Evolutionary conservation across 805 yeast species (phyloP).

Genomic region (Cephaloascus albidus): DNA sequence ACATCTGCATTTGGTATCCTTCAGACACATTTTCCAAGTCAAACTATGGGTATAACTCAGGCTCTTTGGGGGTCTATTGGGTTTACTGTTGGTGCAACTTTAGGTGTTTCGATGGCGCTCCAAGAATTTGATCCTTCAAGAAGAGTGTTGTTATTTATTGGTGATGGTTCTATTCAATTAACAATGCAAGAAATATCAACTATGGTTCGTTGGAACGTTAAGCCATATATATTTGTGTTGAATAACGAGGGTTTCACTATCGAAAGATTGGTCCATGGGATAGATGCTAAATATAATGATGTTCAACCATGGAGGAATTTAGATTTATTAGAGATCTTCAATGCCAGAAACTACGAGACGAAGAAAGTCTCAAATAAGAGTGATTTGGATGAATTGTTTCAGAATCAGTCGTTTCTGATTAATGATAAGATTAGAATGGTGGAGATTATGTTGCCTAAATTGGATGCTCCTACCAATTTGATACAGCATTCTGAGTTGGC

Average conservation of each 20-base stretch:
- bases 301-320: slow-evolving; percentile 29
- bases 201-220: slow-evolving; percentile 22
- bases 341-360: slow-evolving; percentile 19
- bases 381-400: slow-evolving; percentile 16
- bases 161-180: slow-evolving; percentile 31
- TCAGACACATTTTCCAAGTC: slow-evolving; percentile 14
- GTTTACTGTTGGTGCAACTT: slow-evolving; percentile 17
- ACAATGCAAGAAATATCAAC: slow-evolving; percentile 30
- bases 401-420: slow-evolving; percentile 16
- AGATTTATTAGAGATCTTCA: slow-evolving; percentile 20
- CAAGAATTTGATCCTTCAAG: slow-evolving; percentile 11
- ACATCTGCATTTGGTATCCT: slow-evolving; percentile 19
- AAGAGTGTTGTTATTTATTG: slow-evolving; percentile 29
- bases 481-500: slow-evolving; percentile 13
- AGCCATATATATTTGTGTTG: slow-evolving; percentile 27
- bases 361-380: slow-evolving; percentile 14
- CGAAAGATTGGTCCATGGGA: slow-evolving; percentile 30
- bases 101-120: slow-evolving; percentile 19
- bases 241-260: slow-evolving; percentile 31
- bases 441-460: slow-evolving; percentile 23
- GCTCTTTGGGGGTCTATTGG: slow-evolving; percentile 20
- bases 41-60: slow-evolving; percentile 15
- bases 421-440: slow-evolving; percentile 22
- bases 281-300: slow-evolving; percentile 23
- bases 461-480: slow-evolving; percentile 28